Evolutionary conservation across 2,329 filamentous ascomycete species (phyloP), one percentile per base, ranked within the genome.

Genomic region (Ophiocordyceps robertsii): DNA sequence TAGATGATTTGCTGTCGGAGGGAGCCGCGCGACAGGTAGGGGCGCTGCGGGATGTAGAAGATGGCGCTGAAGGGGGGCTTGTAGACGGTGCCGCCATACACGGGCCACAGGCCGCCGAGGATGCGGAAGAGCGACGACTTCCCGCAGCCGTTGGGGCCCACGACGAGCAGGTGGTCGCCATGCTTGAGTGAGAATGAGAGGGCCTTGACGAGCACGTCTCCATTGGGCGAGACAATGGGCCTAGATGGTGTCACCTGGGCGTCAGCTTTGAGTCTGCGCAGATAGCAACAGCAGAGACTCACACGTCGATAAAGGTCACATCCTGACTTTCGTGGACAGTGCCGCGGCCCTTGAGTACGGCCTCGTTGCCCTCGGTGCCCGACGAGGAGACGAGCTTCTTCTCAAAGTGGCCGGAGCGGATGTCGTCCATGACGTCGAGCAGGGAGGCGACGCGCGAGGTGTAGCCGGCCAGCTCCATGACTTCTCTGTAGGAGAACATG

Each of bases 1-100:
- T 98, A 98, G 46, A 92, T 95, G 53, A 98, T 88, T 56, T 98
- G 92, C 60, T 96, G 88, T 33, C 92, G 81, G n/a, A 98, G 75
- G 2, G 84, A 88, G 19, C 92, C 92, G 42, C 87, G 80, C 13
- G 85, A 92, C 2, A 98, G 74, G 57, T 98, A 98, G 0, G 92
- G 92, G 2, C 92, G 80, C 57, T 98, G 92, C 0, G 92, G 92
- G 49, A 98, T 93, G 66, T 98, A 98, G 66, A 96, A 98, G 57
- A 98, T 96, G 58, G 92, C 84, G 51, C 85, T 80, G 55, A 90
- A 92, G 2, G 84, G 80, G 1, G 92, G 92, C 61, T 96, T 96
- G 54, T 86, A 75, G 17, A 98, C 92, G 1, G 77, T 87, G 41
- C 92, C 92, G 49, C 92, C 90, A 61, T 98, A 98, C 12, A 96